These are phyloP conservation scores for Trichoderma brevicompactum DNA, from an alignment of 2,329 filamentous ascomycete species.

Conservation along the genomic window DNA sequence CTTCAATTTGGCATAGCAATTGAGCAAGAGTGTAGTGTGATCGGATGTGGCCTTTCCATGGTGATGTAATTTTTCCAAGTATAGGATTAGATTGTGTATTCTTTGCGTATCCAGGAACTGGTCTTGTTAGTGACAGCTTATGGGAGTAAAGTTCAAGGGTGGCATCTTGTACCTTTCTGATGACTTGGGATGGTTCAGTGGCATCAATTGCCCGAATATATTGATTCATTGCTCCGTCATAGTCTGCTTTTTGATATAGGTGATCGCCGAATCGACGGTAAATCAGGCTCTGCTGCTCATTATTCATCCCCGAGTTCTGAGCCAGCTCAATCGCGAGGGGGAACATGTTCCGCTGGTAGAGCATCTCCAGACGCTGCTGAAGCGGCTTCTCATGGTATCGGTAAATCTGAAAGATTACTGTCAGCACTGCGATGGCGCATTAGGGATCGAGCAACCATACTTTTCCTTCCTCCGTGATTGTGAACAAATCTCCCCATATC, in stretches of 20 bases:
- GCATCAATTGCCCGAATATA: conserved; percentile 96
- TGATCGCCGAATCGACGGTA: conserved; percentile 94
- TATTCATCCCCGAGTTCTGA: conserved; percentile 82
- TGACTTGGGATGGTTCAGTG: conserved; percentile 94
- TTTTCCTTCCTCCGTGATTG: conserved; percentile 92
- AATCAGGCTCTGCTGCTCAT: conserved; percentile 84
- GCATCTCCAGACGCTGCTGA: conserved; percentile 86
- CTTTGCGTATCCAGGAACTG: conserved; percentile 94
- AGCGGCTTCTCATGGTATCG: conserved; percentile 90
- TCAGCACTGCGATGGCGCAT: background rate
- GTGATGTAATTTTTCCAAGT: conserved; percentile 93
- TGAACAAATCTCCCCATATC: conserved; percentile 89
- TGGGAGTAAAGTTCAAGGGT: background rate
- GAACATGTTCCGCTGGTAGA: conserved; percentile 93
- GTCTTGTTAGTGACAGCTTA: background rate
- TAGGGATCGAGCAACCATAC: conserved; percentile 49
- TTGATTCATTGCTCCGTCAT: conserved; percentile 98
- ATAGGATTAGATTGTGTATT: conserved; percentile 96
- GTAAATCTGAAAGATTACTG: conserved; percentile 63
- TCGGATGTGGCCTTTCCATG: conserved; percentile 92
- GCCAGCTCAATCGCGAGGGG: conserved; percentile 90
- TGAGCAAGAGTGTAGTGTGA: conserved; percentile 90
- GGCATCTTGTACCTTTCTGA: conserved; percentile 69
- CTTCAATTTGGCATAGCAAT: conserved; percentile 97
- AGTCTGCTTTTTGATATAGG: conserved; percentile 92